A percentile compares a stretch with the other conserved stretches of the same genome.
Evolutionary conservation across 495 filamentous ascomycete genomes (phyloP).

Genomic region (Aspergillus nidulans): DNA sequence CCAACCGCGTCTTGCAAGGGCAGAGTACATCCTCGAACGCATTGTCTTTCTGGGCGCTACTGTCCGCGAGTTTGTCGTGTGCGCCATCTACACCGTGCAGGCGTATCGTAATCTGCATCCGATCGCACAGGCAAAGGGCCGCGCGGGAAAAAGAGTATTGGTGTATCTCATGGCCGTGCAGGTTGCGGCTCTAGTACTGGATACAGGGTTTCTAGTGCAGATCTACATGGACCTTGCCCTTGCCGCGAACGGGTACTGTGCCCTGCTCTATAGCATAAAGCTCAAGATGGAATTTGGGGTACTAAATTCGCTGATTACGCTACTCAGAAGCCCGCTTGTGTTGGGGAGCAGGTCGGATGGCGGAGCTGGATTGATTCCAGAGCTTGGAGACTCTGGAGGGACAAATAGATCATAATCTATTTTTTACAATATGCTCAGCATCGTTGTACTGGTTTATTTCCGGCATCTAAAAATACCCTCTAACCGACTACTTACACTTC

Average conservation of each 20-base stretch:
- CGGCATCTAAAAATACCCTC: too few species aligned
- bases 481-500: too few species aligned
- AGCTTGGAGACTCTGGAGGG: too few species aligned
- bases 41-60: not conserved
- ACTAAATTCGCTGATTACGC: not conserved
- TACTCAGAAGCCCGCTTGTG: not conserved
- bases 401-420: too few species aligned
- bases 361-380: not conserved
- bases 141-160: not conserved
- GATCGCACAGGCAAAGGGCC: not conserved
- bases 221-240: too few species aligned
- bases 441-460: too few species aligned
- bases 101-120: not conserved
- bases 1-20: not conserved
- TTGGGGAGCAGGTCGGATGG: not conserved
- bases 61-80: not conserved
- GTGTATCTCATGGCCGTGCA: not conserved
- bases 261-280: not conserved
- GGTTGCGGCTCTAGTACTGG: not conserved
- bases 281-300: not conserved
- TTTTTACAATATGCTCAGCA: too few species aligned
- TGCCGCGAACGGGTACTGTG: not conserved
- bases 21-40: not conserved
- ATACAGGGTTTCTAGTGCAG: not conserved
- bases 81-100: not conserved